Evolutionary conservation across 192 early-diverging fungal species (phyloP).

Genomic region (Entomortierella parvispora): DNA sequence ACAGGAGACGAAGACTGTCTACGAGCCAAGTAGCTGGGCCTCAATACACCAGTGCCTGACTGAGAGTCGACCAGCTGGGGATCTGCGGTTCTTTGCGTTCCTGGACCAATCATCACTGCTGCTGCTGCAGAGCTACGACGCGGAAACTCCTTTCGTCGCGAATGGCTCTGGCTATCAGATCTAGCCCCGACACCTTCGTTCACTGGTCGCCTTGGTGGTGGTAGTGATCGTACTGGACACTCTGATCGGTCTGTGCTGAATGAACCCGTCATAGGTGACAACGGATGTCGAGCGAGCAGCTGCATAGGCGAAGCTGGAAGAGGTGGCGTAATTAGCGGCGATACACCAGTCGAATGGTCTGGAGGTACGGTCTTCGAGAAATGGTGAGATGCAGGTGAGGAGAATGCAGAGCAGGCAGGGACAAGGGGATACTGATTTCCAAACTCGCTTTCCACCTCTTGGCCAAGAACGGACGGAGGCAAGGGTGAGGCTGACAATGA

Average conservation of each 20-base stretch:
- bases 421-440: conserved; percentile 1
- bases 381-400: conserved; percentile 3
- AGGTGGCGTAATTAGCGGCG: no score
- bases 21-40: conserved; percentile 21
- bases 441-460: background rate
- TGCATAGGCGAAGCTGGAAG: background rate
- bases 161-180: background rate
- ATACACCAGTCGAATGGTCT: no score
- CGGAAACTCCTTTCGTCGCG: background rate
- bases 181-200: background rate
- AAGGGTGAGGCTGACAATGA: background rate
- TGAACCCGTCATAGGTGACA: background rate
- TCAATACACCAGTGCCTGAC: background rate
- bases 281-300: background rate
- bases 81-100: background rate
- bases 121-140: conserved; percentile 43
- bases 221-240: conserved; percentile 13
- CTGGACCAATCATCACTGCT: conserved; percentile 3
- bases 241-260: background rate
- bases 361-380: no score
- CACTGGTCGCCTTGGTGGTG: conserved; percentile 30
- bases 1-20: conserved; percentile 45
- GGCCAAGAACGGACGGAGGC: background rate
- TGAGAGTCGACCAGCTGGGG: background rate
- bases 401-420: background rate